Conservation (phyloP, 768 basidiomycete genomes). For the Cyclocybe aegerita region DNA sequence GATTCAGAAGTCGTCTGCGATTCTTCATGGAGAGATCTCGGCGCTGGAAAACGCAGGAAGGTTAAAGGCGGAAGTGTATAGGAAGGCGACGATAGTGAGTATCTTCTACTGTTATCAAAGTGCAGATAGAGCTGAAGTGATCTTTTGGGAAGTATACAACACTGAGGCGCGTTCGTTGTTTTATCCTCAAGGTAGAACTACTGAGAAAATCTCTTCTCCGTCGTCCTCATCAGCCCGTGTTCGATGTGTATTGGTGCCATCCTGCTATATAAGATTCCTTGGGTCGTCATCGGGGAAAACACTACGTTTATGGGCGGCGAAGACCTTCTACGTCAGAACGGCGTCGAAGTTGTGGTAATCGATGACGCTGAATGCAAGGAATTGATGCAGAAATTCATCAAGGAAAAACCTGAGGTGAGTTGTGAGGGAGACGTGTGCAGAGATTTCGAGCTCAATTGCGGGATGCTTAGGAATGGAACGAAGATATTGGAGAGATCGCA, state of each 20-base stretch:
- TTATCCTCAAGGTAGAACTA: neutral
- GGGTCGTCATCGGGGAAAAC: conserved; percentile 69
- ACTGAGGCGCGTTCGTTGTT: conserved; percentile 20
- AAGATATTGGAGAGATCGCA: conserved; percentile 53
- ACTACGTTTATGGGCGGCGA: conserved; percentile 53
- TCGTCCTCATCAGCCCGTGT: conserved; percentile 45
- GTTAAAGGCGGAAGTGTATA: conserved; percentile 42
- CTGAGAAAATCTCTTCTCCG: neutral
- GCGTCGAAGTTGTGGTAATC: conserved; percentile 53
- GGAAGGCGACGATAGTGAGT: conserved; percentile 48
- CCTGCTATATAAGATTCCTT: conserved; percentile 60
- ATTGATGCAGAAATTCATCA: conserved; percentile 57
- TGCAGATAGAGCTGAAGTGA: neutral
- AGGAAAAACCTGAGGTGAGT: conserved; percentile 51
- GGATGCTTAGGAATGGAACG: conserved; percentile 47
- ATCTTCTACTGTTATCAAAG: neutral
- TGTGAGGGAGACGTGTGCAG: neutral
- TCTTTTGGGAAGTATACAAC: conserved; percentile 32
- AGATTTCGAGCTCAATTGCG: neutral
- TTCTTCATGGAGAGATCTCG: conserved; percentile 36
- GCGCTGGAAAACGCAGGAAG: conserved; percentile 53
- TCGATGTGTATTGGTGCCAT: conserved; percentile 67
- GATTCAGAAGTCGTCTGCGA: conserved; percentile 33
- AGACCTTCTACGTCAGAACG: conserved; percentile 46
- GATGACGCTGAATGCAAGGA: conserved; percentile 50